Evolutionary conservation across 495 filamentous ascomycete species (phyloP).

Genomic region (Aspergillus wentii): DNA sequence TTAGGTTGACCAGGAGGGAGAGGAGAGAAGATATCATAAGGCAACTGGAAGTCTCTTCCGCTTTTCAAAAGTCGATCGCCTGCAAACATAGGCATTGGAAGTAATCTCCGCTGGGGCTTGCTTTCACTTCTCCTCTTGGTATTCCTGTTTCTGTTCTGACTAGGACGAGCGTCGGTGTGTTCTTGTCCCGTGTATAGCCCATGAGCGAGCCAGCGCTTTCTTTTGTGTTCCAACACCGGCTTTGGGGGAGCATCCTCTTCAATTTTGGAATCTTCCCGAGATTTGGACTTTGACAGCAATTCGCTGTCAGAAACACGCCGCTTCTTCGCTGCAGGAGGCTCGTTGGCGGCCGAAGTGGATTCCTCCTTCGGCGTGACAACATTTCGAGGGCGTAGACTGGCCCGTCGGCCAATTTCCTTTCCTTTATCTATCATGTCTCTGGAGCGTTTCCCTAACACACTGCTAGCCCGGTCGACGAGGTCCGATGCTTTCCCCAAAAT

Average conservation of each 20-base stretch:
- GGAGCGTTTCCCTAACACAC: constrained; percentile 52
- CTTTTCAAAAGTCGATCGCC: constrained; percentile 56
- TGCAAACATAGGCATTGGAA: constrained; percentile 67
- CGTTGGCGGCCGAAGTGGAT: constrained; percentile 11
- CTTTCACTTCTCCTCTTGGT: constrained; percentile 38
- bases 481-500: constrained; percentile 40
- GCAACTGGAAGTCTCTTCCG: constrained; percentile 78
- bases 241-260: constrained; percentile 32
- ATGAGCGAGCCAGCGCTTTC: constrained; percentile 71
- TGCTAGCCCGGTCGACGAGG: constrained; percentile 36
- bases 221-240: constrained; percentile 32
- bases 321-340: constrained; percentile 40
- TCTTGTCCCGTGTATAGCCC: constrained; percentile 90
- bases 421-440: constrained; percentile 38
- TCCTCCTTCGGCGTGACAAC: constrained; percentile 27
- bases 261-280: constrained; percentile 26
- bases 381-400: constrained; percentile 37
- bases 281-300: constrained; percentile 35
- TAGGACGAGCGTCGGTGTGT: constrained; percentile 56
- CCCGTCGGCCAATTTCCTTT: constrained; percentile 35
- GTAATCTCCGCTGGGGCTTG: constrained; percentile 33
- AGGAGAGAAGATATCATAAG: constrained; percentile 84
- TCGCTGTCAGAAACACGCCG: constrained; percentile 46
- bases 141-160: constrained; percentile 56
- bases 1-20: constrained; percentile 81